phyloP scores from a whole-genome alignment of 2,329 filamentous ascomycete genomes.

The Xylariaceae sp. region DNA sequence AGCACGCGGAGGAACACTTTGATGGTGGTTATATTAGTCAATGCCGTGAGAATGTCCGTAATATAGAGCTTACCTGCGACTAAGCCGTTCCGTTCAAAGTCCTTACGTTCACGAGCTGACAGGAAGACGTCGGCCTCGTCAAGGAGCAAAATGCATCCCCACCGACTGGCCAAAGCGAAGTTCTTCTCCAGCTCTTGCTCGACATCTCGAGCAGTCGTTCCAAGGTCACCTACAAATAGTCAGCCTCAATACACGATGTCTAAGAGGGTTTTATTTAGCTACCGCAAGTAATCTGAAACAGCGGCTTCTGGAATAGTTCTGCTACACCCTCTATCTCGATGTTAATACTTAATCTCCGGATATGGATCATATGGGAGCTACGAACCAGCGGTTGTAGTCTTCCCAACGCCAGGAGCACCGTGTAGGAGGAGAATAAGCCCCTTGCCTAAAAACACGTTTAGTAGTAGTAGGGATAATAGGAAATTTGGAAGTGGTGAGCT shows the following conservation, averaged over 20 bases:
- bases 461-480: too few relatives aligned
- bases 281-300: slow-evolving; percentile 35
- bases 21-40: background rate
- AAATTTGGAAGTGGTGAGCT: too few relatives aligned
- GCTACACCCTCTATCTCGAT: slow-evolving; percentile 30
- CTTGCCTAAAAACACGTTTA: slow-evolving; percentile 14
- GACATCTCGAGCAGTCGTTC: slow-evolving; percentile 40
- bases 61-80: slow-evolving; percentile 32
- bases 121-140: slow-evolving; percentile 33
- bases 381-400: slow-evolving; percentile 29
- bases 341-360: too few relatives aligned
- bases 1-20: slow-evolving; percentile 44
- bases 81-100: slow-evolving; percentile 38
- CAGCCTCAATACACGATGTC: background rate
- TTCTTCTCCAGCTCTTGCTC: slow-evolving; percentile 35
- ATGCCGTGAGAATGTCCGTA: background rate
- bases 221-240: slow-evolving; percentile 33
- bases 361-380: background rate
- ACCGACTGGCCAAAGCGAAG: slow-evolving; percentile 22
- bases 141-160: slow-evolving; percentile 27
- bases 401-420: slow-evolving; percentile 29
- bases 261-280: background rate
- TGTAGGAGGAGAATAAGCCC: slow-evolving; percentile 29
- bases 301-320: slow-evolving; percentile 17
- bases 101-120: slow-evolving; percentile 15